A percentile compares a stretch with the other conserved stretches of the same genome.
Evolutionary conservation across 129 eudicot genomes (phyloP).

Genomic region (Pseudognaphalium luteoalbum): DNA sequence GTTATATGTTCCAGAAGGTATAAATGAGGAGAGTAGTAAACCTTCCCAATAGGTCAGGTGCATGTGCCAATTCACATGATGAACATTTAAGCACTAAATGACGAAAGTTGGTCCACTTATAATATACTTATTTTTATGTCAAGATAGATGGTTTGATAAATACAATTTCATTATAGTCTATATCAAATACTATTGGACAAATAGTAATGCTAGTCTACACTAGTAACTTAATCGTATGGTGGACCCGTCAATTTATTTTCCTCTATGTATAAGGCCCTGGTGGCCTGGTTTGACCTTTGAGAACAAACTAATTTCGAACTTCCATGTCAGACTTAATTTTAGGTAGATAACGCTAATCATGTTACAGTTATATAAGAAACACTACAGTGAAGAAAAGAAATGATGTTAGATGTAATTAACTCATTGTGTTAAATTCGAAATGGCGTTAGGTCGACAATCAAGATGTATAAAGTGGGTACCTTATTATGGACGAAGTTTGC

Average conservation of each 20-base stretch:
- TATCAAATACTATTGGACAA: neutral
- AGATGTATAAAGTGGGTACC: slow-evolving; percentile 2
- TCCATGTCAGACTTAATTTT: neutral
- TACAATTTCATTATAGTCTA: neutral
- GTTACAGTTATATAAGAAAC: neutral
- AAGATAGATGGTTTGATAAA: slow-evolving; percentile 1
- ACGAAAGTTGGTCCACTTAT: neutral
- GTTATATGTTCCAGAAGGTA: slow-evolving; percentile 10
- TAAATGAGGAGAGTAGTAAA: slow-evolving; percentile 4
- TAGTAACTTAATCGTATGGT: slow-evolving; percentile 6
- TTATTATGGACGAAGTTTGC: neutral
- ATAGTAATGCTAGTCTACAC: slow-evolving; percentile 2
- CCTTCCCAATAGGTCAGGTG: slow-evolving; percentile 10
- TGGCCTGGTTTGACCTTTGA: slow-evolving; percentile 19
- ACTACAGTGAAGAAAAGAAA: neutral
- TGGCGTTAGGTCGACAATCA: neutral
- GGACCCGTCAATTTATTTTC: slow-evolving; percentile 12
- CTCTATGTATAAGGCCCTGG: slow-evolving; percentile 7
- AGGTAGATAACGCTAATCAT: neutral
- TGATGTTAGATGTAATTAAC: neutral
- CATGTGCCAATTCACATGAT: slow-evolving; percentile 29
- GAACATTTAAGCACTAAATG: slow-evolving; percentile 17
- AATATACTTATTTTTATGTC: neutral
- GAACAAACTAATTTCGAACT: neutral
- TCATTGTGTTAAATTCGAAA: neutral